Evolutionary conservation across 2,329 filamentous ascomycete genomes (phyloP).

Genomic region (Whalleya microplaca): DNA sequence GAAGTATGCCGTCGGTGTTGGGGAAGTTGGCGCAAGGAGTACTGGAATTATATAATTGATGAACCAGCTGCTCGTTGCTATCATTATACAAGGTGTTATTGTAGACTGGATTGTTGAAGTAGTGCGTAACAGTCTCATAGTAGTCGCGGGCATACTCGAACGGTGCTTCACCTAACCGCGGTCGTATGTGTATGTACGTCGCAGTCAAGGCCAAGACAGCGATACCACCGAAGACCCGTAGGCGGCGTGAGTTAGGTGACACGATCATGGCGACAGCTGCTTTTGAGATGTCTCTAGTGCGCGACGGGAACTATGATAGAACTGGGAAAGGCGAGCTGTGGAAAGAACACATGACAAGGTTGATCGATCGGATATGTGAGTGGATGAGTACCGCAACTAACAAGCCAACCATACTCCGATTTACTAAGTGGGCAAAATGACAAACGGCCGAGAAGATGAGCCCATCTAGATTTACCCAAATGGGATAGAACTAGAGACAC

Average conservation of each 20-base stretch:
- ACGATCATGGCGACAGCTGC: slow-evolving; percentile 31
- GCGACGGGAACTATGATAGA: slow-evolving; percentile 11
- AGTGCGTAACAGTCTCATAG: slow-evolving; percentile 33
- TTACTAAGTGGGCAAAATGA: background rate
- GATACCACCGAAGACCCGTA: slow-evolving; percentile 34
- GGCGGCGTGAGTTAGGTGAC: slow-evolving; percentile 34
- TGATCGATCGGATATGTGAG: background rate
- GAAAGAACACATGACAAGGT: slow-evolving; percentile 11
- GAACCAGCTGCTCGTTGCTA: slow-evolving; percentile 39
- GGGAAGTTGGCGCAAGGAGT: slow-evolving; percentile 47
- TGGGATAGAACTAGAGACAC: background rate
- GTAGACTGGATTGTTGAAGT: slow-evolving; percentile 36
- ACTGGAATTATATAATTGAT: slow-evolving; percentile 42
- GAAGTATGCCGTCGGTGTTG: slow-evolving; percentile 47
- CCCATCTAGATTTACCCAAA: background rate
- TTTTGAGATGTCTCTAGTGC: background rate
- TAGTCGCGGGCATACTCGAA: slow-evolving; percentile 37
- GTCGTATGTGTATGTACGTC: slow-evolving; percentile 32
- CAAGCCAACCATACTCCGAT: background rate
- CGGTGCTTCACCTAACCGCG: slow-evolving; percentile 30
- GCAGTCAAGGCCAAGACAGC: slow-evolving; percentile 28
- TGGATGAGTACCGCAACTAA: too few relatives aligned
- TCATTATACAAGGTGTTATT: slow-evolving; percentile 46
- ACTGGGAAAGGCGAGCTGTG: slow-evolving; percentile 3
- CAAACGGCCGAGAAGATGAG: too few relatives aligned